phyloP scores from a whole-genome alignment of 768 basidiomycete species.

The Pisolithus tinctorius region DNA sequence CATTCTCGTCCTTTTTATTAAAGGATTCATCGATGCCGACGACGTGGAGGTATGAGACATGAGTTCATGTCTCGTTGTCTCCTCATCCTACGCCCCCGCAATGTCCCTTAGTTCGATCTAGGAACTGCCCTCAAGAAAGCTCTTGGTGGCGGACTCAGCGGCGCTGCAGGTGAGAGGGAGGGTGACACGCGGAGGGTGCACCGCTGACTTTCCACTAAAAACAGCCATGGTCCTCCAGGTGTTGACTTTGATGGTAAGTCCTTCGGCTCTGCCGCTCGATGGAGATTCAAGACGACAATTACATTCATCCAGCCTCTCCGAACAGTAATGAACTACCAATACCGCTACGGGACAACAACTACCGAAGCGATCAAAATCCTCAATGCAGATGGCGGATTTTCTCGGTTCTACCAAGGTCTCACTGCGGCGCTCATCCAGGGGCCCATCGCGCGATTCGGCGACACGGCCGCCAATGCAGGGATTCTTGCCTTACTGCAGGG shows the following conservation, averaged over 20 bases:
- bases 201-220: conserved; percentile 1
- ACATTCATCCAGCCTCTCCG: conserved; percentile 59
- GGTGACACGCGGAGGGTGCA: background rate
- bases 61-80: background rate
- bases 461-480: conserved; percentile 91
- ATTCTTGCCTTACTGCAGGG: conserved; percentile 80
- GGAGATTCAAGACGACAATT: background rate
- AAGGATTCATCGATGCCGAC: conserved; percentile 62
- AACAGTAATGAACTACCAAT: conserved; percentile 98
- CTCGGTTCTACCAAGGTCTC: conserved; percentile 86
- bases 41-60: conserved; percentile 51
- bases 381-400: conserved; percentile 71
- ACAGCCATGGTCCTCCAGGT: conserved; percentile 94
- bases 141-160: conserved; percentile 84
- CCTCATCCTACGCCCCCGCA: conserved; percentile 41
- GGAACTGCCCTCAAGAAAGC: conserved; percentile 71
- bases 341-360: conserved; percentile 77
- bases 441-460: conserved; percentile 81
- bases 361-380: conserved; percentile 60
- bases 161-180: conserved; percentile 59
- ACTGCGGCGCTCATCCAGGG: conserved; percentile 82
- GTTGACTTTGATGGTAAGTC: conserved; percentile 64
- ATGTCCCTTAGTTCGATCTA: conserved; percentile 65
- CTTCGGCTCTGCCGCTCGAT: background rate
- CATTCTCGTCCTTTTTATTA: conserved; percentile 49